phyloP scores from a whole-genome alignment of 176 grass and related monocot genomes.

The Oryza longistaminata region DNA sequence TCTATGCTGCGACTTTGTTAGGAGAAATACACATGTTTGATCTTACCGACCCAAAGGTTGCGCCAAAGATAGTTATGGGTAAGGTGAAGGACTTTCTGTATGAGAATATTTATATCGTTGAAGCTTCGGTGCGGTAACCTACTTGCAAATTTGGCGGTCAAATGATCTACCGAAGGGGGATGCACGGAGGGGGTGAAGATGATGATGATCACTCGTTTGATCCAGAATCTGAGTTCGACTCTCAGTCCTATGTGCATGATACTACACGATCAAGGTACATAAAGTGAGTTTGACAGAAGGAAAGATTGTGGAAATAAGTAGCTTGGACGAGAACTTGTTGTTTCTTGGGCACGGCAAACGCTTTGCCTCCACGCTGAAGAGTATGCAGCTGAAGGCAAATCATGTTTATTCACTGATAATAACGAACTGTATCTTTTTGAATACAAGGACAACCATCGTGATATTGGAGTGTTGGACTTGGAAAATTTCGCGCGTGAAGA shows the following conservation, averaged over 20 bases:
- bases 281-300: neutral
- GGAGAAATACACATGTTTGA: neutral
- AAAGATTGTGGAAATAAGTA: neutral
- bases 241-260: neutral
- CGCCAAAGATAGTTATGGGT: neutral
- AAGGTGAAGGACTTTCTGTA: neutral
- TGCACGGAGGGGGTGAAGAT: neutral
- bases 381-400: neutral
- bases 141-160: neutral
- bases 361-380: neutral
- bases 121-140: neutral
- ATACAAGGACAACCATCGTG: neutral
- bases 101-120: neutral
- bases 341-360: neutral
- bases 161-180: too few species aligned
- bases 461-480: neutral
- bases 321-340: neutral
- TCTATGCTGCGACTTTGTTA: neutral
- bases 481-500: too few species aligned
- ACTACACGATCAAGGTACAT: neutral
- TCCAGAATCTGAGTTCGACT: neutral
- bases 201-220: too few species aligned
- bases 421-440: neutral
- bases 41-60: neutral
- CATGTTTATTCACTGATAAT: slow-evolving; percentile 5